Percentiles rank a stretch among this genome's conserved stretches.
These are phyloP conservation scores for Aegilops umbellulata DNA, from an alignment of 176 grass and related monocot species.

Conservation along the genomic window DNA sequence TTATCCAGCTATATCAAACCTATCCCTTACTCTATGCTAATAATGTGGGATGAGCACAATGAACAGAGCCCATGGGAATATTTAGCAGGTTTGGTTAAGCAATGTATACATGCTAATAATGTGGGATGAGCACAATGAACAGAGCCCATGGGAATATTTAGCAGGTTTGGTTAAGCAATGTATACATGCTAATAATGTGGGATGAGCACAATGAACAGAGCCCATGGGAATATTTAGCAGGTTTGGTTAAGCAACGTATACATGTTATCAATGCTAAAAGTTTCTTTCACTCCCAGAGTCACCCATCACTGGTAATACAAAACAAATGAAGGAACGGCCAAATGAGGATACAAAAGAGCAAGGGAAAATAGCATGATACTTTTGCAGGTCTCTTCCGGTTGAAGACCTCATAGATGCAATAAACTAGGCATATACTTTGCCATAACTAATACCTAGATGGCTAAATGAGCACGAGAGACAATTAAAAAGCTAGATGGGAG, in stretches of 20 bases:
- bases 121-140: not conserved
- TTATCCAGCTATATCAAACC: not conserved
- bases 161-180: constrained; percentile 11
- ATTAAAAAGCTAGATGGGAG: not conserved
- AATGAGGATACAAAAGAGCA: not conserved
- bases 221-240: not conserved
- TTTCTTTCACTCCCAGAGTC: constrained; percentile 1
- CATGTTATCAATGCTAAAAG: not conserved
- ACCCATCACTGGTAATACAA: not conserved
- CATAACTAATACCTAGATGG: constrained; percentile 9
- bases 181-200: constrained; percentile 10
- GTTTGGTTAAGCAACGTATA: constrained; percentile 12
- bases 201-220: not conserved
- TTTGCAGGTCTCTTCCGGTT: not conserved
- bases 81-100: constrained; percentile 13
- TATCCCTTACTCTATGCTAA: not conserved
- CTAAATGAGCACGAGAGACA: constrained; percentile 3
- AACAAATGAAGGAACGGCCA: not conserved
- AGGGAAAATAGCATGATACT: not conserved
- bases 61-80: not conserved
- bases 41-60: not conserved
- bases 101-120: constrained; percentile 12
- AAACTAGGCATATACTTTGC: not conserved
- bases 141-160: not conserved
- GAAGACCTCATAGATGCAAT: not conserved